Evolutionary conservation across 257 asterid genomes (phyloP), one percentile per base, ranked within the genome.

Genomic region (Fraxinus americana): DNA sequence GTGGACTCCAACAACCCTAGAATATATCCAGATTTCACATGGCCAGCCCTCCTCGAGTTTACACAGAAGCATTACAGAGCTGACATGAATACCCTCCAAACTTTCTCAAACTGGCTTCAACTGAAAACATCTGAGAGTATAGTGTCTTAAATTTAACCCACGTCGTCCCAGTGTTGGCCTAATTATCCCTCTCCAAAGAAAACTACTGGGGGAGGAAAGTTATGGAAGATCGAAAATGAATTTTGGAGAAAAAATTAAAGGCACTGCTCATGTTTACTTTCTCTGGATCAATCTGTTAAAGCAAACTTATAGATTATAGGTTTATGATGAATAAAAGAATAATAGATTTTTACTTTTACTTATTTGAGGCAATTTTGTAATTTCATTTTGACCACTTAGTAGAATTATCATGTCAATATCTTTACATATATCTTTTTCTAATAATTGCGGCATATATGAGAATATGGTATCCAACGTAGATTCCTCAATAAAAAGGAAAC

Each of bases 11-110:
- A 84, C 36, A 36, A 89, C 78, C 98, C 99, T 0, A 87, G 97
- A 79, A 73, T 83, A 17, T 92, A 92, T 78, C 99, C 99, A 0
- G 97, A 92, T 27, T 94, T 94, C 87, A 84, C 87, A 32, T 94
- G 98, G 98, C 86, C 88, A 3, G 72, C 70, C 5, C 83, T 94
- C 14, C 97, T 88, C 21, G 97, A 92, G 70, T 94, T 88, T 72
- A 94, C 99, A 2, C 99, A 92, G 84, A 92, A 88, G 77, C 98
- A 94, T 77, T 94, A 94, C 80, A 83, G 99, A 65, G 97, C 99
- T 34, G 99, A 94, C 81, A 90, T 90, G 94, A 91, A 94, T 77
- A 94, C 98, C 0, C 96, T 94, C 25, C 81, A 78, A 5, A 73
- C 75, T 19, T 94, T 94, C 89, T 83, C 96, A 14, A 81, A 78